Evolutionary conservation across 2,329 filamentous ascomycete genomes (phyloP), one percentile per base, ranked within the genome.

Genomic region (Trichoderma sp.): DNA sequence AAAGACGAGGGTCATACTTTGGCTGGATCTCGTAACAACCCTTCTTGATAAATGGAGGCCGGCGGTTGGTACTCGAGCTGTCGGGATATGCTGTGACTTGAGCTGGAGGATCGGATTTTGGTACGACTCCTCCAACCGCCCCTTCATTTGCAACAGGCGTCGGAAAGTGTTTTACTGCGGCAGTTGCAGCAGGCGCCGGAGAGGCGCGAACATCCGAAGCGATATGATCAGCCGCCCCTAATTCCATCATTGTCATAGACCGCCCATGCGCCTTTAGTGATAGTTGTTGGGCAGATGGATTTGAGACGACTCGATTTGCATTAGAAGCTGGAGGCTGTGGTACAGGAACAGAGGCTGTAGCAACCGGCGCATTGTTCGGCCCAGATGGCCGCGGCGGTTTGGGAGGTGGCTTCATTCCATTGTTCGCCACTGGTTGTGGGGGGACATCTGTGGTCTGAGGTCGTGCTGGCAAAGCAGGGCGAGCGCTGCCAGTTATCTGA

Each of bases 1-100:
- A 92, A 35, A 95, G 87, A 59, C 95, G 92, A 6, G 94, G 94
- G 77, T 98, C 97, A 79, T 97, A 97, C 79, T 94, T 95, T 3
- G 94, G 95, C 35, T 89, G 85, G 75, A 99, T 95, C 77, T 96
- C 93, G 69, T 89, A 89, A n/a, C 90, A 89, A 0, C 93, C 93
- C 59, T 91, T 89, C 79, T 92, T 93, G 79, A 94, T 91, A 69
- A 89, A 89, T 0, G 97, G 97, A 18, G 94, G 93, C 66, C 95
- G 90, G 67, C 97, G 91, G 81, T 98, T 99, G 2, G 94, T 91
- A 78, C 93, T 92, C 1, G 95, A 94, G 1, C 93, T 88, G 83
- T 99, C 95, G 0, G 97, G 97, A 82, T 94, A 98, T 67, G 94
- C 90, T 9, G 89, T 90, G 24, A 86, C 86, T 67, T 86, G 83